Conservation (phyloP, 306 rosid genomes). For the Ochetophila trinervis region DNA sequence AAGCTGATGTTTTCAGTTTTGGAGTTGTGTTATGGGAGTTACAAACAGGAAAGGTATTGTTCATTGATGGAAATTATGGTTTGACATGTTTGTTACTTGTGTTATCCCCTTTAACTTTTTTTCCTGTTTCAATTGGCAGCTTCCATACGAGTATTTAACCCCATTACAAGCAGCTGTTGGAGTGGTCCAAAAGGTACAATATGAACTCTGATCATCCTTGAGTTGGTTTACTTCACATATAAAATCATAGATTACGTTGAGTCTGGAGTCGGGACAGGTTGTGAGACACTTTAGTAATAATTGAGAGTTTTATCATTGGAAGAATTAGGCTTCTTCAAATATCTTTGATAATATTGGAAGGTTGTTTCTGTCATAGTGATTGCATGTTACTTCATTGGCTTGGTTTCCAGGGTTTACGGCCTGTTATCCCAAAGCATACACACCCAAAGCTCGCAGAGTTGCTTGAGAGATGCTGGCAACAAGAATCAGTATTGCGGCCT, state of each 20-base stretch:
- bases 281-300: not conserved
- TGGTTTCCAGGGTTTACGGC: constrained; percentile 70
- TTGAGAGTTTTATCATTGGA: not conserved
- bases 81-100: not conserved
- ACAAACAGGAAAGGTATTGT: constrained; percentile 85
- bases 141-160: constrained; percentile 85
- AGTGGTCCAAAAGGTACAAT: constrained; percentile 82
- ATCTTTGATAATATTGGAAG: no score
- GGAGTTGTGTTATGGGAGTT: constrained; percentile 92
- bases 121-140: constrained; percentile 49
- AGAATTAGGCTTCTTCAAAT: no score
- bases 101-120: not conserved
- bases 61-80: constrained; percentile 6
- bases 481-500: constrained; percentile 74
- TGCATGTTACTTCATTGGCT: not conserved
- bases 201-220: constrained; percentile 15
- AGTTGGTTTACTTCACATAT: constrained; percentile 17
- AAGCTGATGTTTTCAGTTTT: constrained; percentile 97
- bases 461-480: constrained; percentile 90
- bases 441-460: constrained; percentile 76
- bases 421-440: constrained; percentile 76
- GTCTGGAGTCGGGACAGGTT: not conserved
- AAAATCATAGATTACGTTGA: not conserved
- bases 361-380: not conserved
- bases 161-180: constrained; percentile 99